Conservation (phyloP, 2,329 filamentous ascomycete genomes). For the Laburnicola sp. region DNA sequence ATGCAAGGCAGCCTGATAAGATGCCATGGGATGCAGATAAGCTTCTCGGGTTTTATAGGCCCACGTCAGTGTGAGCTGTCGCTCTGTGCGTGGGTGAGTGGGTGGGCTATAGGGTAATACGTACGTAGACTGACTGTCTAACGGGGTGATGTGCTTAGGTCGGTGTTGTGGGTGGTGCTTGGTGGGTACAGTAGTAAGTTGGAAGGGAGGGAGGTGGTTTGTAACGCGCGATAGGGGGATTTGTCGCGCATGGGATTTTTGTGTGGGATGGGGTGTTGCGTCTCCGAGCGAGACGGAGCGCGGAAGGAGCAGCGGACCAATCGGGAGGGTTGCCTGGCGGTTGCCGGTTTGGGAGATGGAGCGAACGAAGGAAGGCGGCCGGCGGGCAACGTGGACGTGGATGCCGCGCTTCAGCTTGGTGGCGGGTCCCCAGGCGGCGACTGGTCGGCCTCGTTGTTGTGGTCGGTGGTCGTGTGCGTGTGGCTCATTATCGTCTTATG, state of each 20-base stretch:
- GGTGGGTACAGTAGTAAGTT: neutral
- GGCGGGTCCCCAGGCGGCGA: conserved; percentile 17
- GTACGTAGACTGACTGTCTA: too few species aligned
- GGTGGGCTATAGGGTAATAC: too few species aligned
- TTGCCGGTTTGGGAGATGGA: conserved; percentile 1
- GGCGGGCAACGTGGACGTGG: conserved; percentile 5
- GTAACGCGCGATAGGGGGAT: neutral
- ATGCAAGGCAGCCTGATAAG: too few species aligned
- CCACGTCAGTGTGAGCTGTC: too few species aligned
- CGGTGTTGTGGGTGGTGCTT: too few species aligned
- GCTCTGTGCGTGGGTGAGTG: too few species aligned
- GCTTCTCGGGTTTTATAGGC: too few species aligned
- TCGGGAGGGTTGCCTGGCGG: conserved; percentile 17
- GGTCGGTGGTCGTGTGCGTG: neutral
- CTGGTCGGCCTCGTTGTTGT: conserved; percentile 27
- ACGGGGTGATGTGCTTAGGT: too few species aligned
- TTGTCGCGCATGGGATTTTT: neutral
- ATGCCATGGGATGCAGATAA: too few species aligned
- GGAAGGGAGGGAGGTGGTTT: conserved; percentile 1
- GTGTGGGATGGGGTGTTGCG: conserved; percentile 9
- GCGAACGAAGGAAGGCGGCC: neutral
- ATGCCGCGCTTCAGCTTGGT: conserved; percentile 1
- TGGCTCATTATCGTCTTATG: conserved; percentile 15
- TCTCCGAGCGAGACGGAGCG: conserved; percentile 15
- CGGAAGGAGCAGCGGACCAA: conserved; percentile 17